Evolutionary conservation across 2,329 filamentous ascomycete genomes (phyloP), one percentile per base, ranked within the genome.

Genomic region (Pyrenophora teres): DNA sequence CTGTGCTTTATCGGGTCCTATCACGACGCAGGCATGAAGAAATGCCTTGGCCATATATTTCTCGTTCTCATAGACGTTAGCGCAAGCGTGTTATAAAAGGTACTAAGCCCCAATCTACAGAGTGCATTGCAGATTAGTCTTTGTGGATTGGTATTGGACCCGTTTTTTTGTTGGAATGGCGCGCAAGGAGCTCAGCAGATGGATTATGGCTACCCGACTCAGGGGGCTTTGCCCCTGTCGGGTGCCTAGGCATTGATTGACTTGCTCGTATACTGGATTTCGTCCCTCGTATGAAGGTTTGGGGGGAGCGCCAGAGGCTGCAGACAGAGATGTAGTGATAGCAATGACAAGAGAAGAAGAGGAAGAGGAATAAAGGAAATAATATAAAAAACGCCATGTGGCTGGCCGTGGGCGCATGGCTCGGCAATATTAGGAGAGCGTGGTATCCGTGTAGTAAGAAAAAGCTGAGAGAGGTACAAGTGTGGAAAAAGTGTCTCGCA

Each of bases 241-340:
- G 64, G 57, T 56, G 62, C 60, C 57, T 59, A 52, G 33, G 60
- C 58, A 67, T 72, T 67, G 67, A 70, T 71, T 71, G 62, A 67
- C 57, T 69, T 53, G 66, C 63, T 68, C 68, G 65, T 71, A 65
- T 68, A 67, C 63, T 64, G 66, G 59, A 48, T 44, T 42, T 43
- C 27, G 46, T 56, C 54, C 62, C 65, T 60, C 55, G 63, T 58
- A 62, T 62, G 54, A 57, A 65, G 59, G 58, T 53, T 57, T n/a
- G n/a, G 55, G 50, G 53, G 23, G 56, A 54, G 38, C 51, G 49
- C 52, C 44, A 54, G 53, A 46, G 56, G 54, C 58, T 52, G 52
- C 52, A 50, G 40, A 56, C 59, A 56, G 23, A 54, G 49, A 63
- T 59, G 54, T 58, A 40, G 57, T 49, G 52, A 57, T 52, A 60